These are phyloP conservation scores for Conoideocrella luteorostrata DNA, from an alignment of 2,329 filamentous ascomycete genomes.

Conservation along the genomic window DNA sequence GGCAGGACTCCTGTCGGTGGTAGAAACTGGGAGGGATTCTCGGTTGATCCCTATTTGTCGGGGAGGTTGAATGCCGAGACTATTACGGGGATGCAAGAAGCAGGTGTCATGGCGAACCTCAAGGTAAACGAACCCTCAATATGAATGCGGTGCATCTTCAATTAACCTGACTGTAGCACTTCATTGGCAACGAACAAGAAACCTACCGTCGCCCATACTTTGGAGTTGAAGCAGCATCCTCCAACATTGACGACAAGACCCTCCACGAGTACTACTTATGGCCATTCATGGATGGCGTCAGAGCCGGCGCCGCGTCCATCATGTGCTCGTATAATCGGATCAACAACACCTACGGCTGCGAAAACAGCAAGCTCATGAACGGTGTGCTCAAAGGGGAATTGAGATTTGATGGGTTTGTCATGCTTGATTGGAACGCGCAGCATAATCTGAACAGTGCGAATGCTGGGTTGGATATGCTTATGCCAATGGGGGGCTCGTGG, in stretches of 20 bases:
- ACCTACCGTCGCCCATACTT: slow-evolving; percentile 35
- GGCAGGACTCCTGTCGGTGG: slow-evolving; percentile 66
- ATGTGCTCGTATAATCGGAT: slow-evolving; percentile 68
- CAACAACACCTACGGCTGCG: slow-evolving; percentile 68
- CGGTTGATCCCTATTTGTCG: slow-evolving; percentile 62
- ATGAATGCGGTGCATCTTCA: too few relatives aligned
- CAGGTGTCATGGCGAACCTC: slow-evolving; percentile 71
- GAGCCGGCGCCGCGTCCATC: slow-evolving; percentile 48
- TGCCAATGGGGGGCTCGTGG: slow-evolving; percentile 49
- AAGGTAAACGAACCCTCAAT: slow-evolving; percentile 46
- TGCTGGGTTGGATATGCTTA: slow-evolving; percentile 63
- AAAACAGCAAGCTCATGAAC: slow-evolving; percentile 65
- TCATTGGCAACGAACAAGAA: slow-evolving; percentile 57
- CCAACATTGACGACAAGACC: slow-evolving; percentile 59
- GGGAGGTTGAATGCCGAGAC: slow-evolving; percentile 66
- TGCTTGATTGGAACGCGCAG: slow-evolving; percentile 64
- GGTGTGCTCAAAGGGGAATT: slow-evolving; percentile 58
- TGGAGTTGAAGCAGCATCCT: slow-evolving; percentile 45
- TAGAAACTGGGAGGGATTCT: slow-evolving; percentile 71
- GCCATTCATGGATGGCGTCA: slow-evolving; percentile 57
- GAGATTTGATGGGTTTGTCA: slow-evolving; percentile 62
- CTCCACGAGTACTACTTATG: slow-evolving; percentile 61
- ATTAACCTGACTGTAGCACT: slow-evolving; percentile 36
- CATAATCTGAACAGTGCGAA: slow-evolving; percentile 51
- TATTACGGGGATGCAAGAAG: slow-evolving; percentile 68